phyloP scores from a whole-genome alignment of 2,329 filamentous ascomycete genomes.

The Pseudovirgaria hyperparasitica region DNA sequence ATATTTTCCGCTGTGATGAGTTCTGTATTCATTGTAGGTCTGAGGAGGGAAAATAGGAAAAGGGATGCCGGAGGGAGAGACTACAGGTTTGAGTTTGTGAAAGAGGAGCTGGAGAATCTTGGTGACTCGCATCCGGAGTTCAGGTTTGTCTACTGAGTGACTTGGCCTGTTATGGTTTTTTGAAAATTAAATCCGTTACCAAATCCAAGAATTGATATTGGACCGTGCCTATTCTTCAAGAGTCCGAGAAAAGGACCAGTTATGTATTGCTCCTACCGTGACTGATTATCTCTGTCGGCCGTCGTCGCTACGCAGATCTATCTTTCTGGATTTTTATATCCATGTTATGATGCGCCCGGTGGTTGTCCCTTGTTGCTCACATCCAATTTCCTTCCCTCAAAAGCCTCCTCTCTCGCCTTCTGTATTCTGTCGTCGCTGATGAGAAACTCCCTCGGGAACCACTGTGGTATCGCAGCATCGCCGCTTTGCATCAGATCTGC shows the following conservation, averaged over 20 bases:
- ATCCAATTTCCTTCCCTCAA: constrained; percentile 13
- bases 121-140: constrained; percentile 44
- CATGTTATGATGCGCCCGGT: no score
- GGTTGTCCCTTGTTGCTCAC: no score
- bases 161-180: not conserved
- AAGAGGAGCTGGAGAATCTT: constrained; percentile 34
- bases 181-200: no score
- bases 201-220: constrained; percentile 1
- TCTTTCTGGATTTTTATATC: constrained; percentile 11
- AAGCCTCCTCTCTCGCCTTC: constrained; percentile 8
- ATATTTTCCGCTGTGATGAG: constrained; percentile 12
- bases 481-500: constrained; percentile 38
- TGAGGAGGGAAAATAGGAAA: constrained; percentile 39
- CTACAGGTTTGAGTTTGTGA: constrained; percentile 36
- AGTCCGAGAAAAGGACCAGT: constrained; percentile 2
- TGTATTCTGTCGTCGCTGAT: constrained; percentile 34
- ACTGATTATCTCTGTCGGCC: not conserved
- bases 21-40: constrained; percentile 32
- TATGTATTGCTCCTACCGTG: constrained; percentile 2
- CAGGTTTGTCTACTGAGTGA: constrained; percentile 36
- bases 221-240: not conserved
- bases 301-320: constrained; percentile 1
- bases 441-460: constrained; percentile 43
- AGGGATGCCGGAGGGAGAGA: constrained; percentile 37
- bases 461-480: constrained; percentile 24